Evolutionary conservation across 1,284 basidiomycete genomes (phyloP).

Genomic region (Fomes fomentarius): DNA sequence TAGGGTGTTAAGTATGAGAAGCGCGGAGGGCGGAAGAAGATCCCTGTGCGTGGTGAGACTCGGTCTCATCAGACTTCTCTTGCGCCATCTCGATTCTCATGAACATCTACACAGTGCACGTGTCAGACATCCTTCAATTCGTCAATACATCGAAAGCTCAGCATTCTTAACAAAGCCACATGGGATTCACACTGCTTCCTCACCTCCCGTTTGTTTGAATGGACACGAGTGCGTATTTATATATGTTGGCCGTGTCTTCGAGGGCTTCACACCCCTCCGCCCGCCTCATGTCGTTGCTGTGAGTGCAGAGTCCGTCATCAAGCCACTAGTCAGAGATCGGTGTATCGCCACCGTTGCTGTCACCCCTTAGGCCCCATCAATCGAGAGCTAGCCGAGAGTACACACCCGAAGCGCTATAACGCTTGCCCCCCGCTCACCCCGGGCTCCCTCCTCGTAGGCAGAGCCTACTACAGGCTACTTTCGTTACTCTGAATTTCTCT

Average conservation of each 20-base stretch:
- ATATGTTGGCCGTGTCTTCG: too few relatives aligned
- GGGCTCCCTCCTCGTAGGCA: constrained; percentile 12
- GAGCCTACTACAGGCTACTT: constrained; percentile 10
- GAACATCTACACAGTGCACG: too few relatives aligned
- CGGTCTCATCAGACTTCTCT: not conserved
- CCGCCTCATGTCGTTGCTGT: not conserved
- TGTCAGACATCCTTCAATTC: not conserved
- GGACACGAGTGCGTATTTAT: too few relatives aligned
- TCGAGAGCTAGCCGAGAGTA: constrained; percentile 2
- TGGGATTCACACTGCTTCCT: too few relatives aligned
- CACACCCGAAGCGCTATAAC: constrained; percentile 9
- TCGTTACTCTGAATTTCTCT: not conserved
- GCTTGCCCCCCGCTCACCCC: constrained; percentile 1
- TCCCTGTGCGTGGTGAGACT: not conserved
- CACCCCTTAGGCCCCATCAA: constrained; percentile 3
- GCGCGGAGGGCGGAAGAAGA: not conserved
- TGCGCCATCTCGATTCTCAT: not conserved
- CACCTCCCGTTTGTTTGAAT: too few relatives aligned
- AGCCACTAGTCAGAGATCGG: constrained; percentile 17
- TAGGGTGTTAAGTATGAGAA: too few relatives aligned
- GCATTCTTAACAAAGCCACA: too few relatives aligned
- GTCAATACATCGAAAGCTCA: too few relatives aligned
- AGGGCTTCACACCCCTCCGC: not conserved
- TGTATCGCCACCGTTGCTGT: constrained; percentile 21
- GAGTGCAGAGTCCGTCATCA: constrained; percentile 6